Evolutionary conservation across 2,329 filamentous ascomycete genomes (phyloP), one percentile per base, ranked within the genome.

Genomic region (Epichloe aotearoae): DNA sequence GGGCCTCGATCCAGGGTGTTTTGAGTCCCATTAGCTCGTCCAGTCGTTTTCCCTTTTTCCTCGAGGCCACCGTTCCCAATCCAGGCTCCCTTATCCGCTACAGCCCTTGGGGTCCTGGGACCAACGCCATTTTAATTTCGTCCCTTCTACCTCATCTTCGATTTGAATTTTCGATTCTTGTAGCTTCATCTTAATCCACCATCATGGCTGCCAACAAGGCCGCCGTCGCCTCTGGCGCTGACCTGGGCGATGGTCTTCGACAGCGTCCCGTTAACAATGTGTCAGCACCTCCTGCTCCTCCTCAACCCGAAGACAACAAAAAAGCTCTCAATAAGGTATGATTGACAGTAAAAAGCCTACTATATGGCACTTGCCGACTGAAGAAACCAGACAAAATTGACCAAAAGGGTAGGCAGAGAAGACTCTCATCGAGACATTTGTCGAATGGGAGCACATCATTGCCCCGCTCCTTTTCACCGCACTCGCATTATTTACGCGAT

Each of bases 401-500:
- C 56, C 39, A 34, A n/a, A 39, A 12, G 10, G 5, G 36, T 11
- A 53, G 52, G 39, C 46, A 39, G 66, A 74, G 57, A 73, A 78
- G 58, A 79, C 78, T 23, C 64, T 86, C 56, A 68, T 86, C 58
- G 66, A 83, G 51, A 72, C 77, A 59, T 75, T 89, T 57, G 72
- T 76, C 59, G 71, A 82, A 67, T 79, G 80, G 76, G 75, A 86
- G 64, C 72, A 75, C 63, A 61, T 83, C 61, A 73, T 82, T 62
- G 75, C 77, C 55, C 76, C 81, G 50, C 63, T 83, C 60, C 62
- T 84, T 62, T 79, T 83, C 68, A 78, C 79, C 53, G 61, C 73
- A 56, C 65, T 83, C 50, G 79, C 82, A 52, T 72, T 83, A 68
- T 82, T 83, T 65, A 86, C 82, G 39, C 74, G 82, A 56, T 65